A percentile compares a stretch with the other conserved stretches of the same genome.
Conservation (phyloP, 768 basidiomycete genomes). For the Boletus reticuloceps region DNA sequence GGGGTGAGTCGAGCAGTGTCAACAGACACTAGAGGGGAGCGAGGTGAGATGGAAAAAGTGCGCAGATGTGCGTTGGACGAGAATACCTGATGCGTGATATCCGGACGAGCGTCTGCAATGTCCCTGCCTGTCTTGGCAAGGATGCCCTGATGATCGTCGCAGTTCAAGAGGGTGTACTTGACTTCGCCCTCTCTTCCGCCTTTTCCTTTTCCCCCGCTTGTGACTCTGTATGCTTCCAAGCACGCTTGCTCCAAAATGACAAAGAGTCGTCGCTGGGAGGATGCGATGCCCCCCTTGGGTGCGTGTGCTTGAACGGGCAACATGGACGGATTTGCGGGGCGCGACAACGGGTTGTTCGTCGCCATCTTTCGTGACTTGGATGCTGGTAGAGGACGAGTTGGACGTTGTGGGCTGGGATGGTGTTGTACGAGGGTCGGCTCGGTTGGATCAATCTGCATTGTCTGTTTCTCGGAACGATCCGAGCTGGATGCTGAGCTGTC, state of each 20-base stretch:
- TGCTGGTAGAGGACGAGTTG: slow-evolving; percentile 61
- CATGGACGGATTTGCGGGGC: slow-evolving; percentile 70
- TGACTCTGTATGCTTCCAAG: slow-evolving; percentile 90
- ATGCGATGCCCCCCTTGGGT: slow-evolving; percentile 50
- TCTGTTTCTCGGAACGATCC: slow-evolving; percentile 35
- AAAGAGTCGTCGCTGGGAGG: slow-evolving; percentile 67
- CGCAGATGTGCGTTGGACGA: slow-evolving; percentile 15
- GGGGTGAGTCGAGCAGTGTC: slow-evolving; percentile 93
- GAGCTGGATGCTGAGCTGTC: slow-evolving; percentile 38
- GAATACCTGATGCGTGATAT: slow-evolving; percentile 94
- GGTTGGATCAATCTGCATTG: slow-evolving; percentile 30
- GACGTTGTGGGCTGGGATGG: slow-evolving; percentile 43
- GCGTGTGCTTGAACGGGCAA: slow-evolving; percentile 82
- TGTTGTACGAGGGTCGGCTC: background rate
- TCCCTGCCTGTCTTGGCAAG: slow-evolving; percentile 96
- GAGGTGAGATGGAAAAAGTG: background rate
- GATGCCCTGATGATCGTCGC: slow-evolving; percentile 99
- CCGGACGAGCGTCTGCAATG: slow-evolving; percentile 98
- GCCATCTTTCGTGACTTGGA: slow-evolving; percentile 56
- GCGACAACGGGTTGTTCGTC: slow-evolving; percentile 45
- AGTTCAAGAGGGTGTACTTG: slow-evolving; percentile 95
- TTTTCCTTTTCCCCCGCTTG: slow-evolving; percentile 53
- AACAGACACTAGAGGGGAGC: slow-evolving; percentile 72
- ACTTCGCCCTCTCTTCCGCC: slow-evolving; percentile 66
- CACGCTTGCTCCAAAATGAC: slow-evolving; percentile 95